Percentiles rank a stretch among this genome's conserved stretches.
Conservation (phyloP, 768 basidiomycete genomes). For the Pisolithus albus region DNA sequence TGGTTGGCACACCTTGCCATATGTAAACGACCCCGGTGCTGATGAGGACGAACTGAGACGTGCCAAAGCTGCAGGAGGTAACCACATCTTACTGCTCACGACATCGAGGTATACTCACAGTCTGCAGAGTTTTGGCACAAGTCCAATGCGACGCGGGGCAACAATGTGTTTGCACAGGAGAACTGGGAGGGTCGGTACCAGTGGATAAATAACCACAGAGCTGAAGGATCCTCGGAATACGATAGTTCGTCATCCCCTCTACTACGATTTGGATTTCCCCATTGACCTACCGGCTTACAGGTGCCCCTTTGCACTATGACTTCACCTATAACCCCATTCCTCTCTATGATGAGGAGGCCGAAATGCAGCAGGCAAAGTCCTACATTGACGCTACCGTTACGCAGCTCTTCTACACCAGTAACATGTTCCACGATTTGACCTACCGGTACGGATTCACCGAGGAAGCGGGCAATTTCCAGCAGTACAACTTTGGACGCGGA, state of each 20-base stretch:
- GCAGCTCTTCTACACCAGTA: conserved; percentile 84
- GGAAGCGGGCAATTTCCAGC: conserved; percentile 92
- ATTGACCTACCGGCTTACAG: not conserved
- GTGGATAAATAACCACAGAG: conserved; percentile 73
- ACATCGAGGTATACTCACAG: conserved; percentile 11
- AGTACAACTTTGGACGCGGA: conserved; percentile 90
- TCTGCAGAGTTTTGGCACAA: conserved; percentile 43
- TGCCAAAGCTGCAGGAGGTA: conserved; percentile 5
- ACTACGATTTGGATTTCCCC: not conserved
- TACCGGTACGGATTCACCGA: conserved; percentile 93
- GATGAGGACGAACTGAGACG: conserved; percentile 14
- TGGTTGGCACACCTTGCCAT: conserved; percentile 89
- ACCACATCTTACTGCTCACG: not conserved
- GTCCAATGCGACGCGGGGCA: conserved; percentile 80
- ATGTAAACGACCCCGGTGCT: conserved; percentile 52
- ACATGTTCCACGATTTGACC: conserved; percentile 76
- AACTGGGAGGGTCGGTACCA: conserved; percentile 72
- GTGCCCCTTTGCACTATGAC: conserved; percentile 41
- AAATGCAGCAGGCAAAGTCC: conserved; percentile 62
- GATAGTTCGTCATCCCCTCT: not conserved
- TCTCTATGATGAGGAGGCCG: conserved; percentile 44
- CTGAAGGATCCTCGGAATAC: conserved; percentile 36
- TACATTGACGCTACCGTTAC: conserved; percentile 85
- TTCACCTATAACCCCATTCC: conserved; percentile 68
- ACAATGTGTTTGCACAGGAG: conserved; percentile 94